Conservation (phyloP, 768 basidiomycete species). For the Steccherinum ochraceum region DNA sequence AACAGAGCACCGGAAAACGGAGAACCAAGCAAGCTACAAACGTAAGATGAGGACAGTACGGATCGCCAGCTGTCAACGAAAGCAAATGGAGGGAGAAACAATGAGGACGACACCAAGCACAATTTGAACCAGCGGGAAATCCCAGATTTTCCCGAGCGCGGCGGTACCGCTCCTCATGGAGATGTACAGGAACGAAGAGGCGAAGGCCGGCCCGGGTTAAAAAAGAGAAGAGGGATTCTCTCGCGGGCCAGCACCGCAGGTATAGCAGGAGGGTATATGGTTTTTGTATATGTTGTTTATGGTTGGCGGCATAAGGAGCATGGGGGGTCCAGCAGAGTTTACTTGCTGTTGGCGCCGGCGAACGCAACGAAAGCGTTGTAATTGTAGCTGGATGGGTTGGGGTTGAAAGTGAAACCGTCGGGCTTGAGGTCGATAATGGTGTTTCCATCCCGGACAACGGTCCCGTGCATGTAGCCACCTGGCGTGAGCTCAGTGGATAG, state of each 20-base stretch:
- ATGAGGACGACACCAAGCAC: not conserved
- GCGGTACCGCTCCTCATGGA: not conserved
- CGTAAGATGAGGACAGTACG: not conserved
- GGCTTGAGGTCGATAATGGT: constrained; percentile 46
- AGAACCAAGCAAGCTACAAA: not conserved
- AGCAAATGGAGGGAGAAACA: not conserved
- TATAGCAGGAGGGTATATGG: too few species aligned
- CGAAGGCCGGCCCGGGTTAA: not conserved
- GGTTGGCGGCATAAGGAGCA: not conserved
- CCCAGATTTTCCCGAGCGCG: not conserved
- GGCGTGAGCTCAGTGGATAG: constrained; percentile 50
- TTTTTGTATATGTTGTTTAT: too few species aligned
- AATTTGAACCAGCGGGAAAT: not conserved
- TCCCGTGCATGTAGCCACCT: constrained; percentile 50
- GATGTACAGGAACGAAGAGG: not conserved
- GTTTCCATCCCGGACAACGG: constrained; percentile 42
- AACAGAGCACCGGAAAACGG: too few species aligned
- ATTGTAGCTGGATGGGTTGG: constrained; percentile 39
- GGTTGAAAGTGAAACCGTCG: constrained; percentile 33
- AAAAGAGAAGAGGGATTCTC: too few species aligned
- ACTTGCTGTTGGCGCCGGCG: constrained; percentile 6
- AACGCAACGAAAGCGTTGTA: constrained; percentile 55
- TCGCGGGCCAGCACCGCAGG: not conserved
- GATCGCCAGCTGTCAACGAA: not conserved
- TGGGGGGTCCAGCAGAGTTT: not conserved